Base-by-base conservation (phyloP, 164 flowering plant species). In the Pachysandra terminalis region DNA sequence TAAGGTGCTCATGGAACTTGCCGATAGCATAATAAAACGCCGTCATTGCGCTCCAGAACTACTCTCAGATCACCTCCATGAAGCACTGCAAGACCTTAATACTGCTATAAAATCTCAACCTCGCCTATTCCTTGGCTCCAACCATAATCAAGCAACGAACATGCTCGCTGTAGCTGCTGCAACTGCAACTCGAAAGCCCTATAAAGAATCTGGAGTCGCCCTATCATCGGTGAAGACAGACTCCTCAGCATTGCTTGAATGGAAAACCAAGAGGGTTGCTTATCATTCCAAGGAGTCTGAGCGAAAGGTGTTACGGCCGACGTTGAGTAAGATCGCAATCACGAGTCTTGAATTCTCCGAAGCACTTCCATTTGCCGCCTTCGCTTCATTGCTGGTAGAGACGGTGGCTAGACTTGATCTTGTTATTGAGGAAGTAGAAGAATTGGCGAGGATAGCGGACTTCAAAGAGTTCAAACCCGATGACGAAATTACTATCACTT, bases 291-390 rank as follows among this genome's bases (percentile, higher is more conserved):
- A 26, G 56, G 78, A 75, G n/a, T 62, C 69, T 0, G 85, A 83
- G n/a, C 65, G 73, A 40, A 86, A 77, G 68, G 28, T 65, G 0
- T 68, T 95, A 62, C 81, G 97, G 79, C 87, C 93, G 2, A 85
- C 89, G 25, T 27, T 87, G 71, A 95, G 97, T 68, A 91, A 89
- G 74, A 72, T 86, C 26, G 86, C 83, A 0, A 78, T 86, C 58
- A 90, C 91, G 0, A 89, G 96, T 68, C 82, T 91, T 1, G 98
- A 95, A 73, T 95, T 95, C 80, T 88, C 97, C 0, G 97, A 95
- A 67, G 97, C 97, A 0, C 94, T 95, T 45, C n/a, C n/a, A n/a
- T 94, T n/a, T n/a, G n/a, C n/a, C n/a, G n/a, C n/a, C n/a, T n/a
- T n/a, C n/a, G n/a, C n/a, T n/a, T n/a, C n/a, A n/a, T n/a, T n/a